A percentile compares a stretch with the other conserved stretches of the same genome.
Conservation (phyloP, 306 rosid genomes). For the Malus orientalis region DNA sequence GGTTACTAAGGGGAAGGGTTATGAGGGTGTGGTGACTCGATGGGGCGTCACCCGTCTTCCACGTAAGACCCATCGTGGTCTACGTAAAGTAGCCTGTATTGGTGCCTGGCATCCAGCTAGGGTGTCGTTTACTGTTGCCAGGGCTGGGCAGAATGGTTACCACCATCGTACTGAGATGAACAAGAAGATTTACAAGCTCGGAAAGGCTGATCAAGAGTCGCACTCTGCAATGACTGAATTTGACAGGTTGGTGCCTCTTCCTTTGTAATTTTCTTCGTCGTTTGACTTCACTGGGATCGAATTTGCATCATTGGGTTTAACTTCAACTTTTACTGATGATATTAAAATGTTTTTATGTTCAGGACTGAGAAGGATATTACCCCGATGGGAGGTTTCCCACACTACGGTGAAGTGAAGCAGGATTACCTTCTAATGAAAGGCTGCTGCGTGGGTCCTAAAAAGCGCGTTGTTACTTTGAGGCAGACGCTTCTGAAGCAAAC, state of each 20-base stretch:
- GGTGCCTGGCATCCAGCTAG: slow-evolving; percentile 97
- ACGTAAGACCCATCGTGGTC: slow-evolving; percentile 80
- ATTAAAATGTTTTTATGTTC: neutral
- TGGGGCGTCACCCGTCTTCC: slow-evolving; percentile 92
- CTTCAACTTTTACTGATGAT: neutral
- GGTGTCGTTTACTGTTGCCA: slow-evolving; percentile 77
- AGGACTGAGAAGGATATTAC: slow-evolving; percentile 80
- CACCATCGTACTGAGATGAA: slow-evolving; percentile 73
- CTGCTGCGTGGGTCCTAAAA: slow-evolving; percentile 65
- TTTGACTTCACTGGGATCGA: neutral
- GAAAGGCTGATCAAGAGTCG: slow-evolving; percentile 29
- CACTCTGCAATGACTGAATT: slow-evolving; percentile 35
- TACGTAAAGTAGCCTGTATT: slow-evolving; percentile 78
- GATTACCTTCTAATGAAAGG: slow-evolving; percentile 62
- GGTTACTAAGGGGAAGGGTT: slow-evolving; percentile 77
- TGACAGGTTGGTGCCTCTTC: slow-evolving; percentile 20
- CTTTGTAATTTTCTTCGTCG: too few relatives aligned
- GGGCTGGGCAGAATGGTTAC: slow-evolving; percentile 89
- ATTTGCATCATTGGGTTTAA: neutral
- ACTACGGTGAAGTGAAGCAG: slow-evolving; percentile 58
- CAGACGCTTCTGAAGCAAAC: slow-evolving; percentile 71
- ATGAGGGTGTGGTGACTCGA: slow-evolving; percentile 80
- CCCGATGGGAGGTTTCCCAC: slow-evolving; percentile 83
- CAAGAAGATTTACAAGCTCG: slow-evolving; percentile 40
- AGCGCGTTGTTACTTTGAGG: slow-evolving; percentile 62